phyloP scores from a whole-genome alignment of 345 rosid species.

The Rhizophora apiculata region DNA sequence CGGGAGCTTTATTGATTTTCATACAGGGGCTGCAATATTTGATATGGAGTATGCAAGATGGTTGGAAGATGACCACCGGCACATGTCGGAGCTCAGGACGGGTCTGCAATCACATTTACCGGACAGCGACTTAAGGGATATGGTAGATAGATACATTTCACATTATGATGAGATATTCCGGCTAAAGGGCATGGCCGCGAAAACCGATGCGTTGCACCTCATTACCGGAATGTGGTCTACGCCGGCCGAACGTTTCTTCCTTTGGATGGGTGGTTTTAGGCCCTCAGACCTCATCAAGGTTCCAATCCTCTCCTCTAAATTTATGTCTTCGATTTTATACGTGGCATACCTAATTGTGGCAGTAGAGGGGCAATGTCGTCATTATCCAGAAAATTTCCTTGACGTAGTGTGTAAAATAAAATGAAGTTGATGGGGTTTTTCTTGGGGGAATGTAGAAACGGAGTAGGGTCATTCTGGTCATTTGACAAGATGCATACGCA shows the following conservation, averaged over 20 bases:
- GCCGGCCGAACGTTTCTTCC: slow-evolving; percentile 91
- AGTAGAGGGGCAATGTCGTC: too few species aligned
- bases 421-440: too few species aligned
- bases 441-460: too few species aligned
- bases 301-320: neutral
- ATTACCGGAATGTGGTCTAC: slow-evolving; percentile 86
- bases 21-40: slow-evolving; percentile 76
- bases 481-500: too few species aligned
- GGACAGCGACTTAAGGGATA: slow-evolving; percentile 63
- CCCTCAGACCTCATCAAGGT: slow-evolving; percentile 99
- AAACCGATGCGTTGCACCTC: slow-evolving; percentile 82
- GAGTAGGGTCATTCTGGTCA: too few species aligned
- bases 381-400: too few species aligned
- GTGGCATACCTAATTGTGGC: too few species aligned
- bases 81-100: slow-evolving; percentile 77
- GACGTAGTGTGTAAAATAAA: too few species aligned
- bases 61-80: slow-evolving; percentile 83
- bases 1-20: too few species aligned
- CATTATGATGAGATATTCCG: slow-evolving; percentile 89
- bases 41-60: slow-evolving; percentile 97
- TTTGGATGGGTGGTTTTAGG: slow-evolving; percentile 97
- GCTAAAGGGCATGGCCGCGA: slow-evolving; percentile 61
- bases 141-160: slow-evolving; percentile 70
- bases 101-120: slow-evolving; percentile 76
- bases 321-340: neutral